A percentile compares a stretch with the other conserved stretches of the same genome.
These are phyloP conservation scores for Hyphopichia khmerensis DNA, from an alignment of 1,139 yeast genomes.

Conservation along the genomic window DNA sequence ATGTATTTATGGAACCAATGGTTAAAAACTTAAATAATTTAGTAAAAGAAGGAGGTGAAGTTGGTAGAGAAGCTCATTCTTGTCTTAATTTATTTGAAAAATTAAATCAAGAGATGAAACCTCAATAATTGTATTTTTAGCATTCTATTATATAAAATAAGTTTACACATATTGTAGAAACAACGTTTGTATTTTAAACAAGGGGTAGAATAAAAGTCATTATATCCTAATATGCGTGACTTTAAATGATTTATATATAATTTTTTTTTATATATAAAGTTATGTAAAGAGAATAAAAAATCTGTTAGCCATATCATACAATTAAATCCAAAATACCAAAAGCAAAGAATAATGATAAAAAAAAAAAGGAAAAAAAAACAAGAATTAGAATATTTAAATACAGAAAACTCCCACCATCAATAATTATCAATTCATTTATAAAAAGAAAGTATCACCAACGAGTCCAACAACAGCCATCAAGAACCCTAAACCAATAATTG, in stretches of 20 bases:
- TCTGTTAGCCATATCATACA: neutral
- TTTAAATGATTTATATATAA: too few species aligned
- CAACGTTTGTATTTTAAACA: neutral
- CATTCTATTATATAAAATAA: too few species aligned
- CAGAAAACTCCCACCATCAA: neutral
- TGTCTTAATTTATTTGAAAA: slow-evolving; percentile 13
- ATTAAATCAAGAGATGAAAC: neutral
- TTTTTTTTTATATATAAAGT: too few species aligned
- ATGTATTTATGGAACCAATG: slow-evolving; percentile 52
- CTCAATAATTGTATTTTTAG: neutral
- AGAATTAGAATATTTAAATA: neutral
- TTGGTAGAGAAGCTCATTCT: slow-evolving; percentile 57
- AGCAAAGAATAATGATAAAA: neutral
- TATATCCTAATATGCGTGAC: too few species aligned
- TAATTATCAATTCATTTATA: slow-evolving; percentile 14
- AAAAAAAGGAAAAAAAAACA: neutral
- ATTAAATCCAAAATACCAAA: neutral
- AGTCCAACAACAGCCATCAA: slow-evolving; percentile 47
- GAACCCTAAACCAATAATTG: slow-evolving; percentile 43
- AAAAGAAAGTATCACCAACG: slow-evolving; percentile 44
- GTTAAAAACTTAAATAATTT: slow-evolving; percentile 50
- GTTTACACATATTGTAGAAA: too few species aligned
- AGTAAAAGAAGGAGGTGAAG: slow-evolving; percentile 73
- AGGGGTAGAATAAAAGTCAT: neutral
- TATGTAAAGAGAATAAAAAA: too few species aligned